Evolutionary conservation across 345 rosid species (phyloP).

Genomic region (Lumnitzera racemosa): DNA sequence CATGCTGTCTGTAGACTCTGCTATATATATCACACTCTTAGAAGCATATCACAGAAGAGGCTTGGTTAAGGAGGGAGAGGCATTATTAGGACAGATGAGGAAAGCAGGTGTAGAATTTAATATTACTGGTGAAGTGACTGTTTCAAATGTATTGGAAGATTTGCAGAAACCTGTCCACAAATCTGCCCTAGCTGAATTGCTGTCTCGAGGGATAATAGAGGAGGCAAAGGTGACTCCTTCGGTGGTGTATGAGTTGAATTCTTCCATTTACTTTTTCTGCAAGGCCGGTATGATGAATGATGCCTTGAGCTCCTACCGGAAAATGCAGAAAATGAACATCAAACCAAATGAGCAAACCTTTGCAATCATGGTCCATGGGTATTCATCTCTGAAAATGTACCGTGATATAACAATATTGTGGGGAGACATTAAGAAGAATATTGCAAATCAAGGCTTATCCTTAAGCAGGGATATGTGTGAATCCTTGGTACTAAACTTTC

Average conservation of each 20-base stretch:
- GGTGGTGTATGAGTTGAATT: conserved; percentile 42
- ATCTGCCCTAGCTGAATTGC: conserved; percentile 31
- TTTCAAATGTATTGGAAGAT: conserved; percentile 18
- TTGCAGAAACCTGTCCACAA: conserved; percentile 15
- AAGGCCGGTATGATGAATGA: conserved; percentile 78
- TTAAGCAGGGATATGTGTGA: conserved; percentile 61
- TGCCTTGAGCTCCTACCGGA: conserved; percentile 46
- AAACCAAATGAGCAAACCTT: conserved; percentile 54
- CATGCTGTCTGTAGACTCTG: conserved; percentile 30
- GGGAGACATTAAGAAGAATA: conserved; percentile 77
- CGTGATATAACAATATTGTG: conserved; percentile 64
- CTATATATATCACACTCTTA: conserved; percentile 37
- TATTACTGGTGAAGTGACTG: conserved; percentile 22
- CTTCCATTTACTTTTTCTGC: conserved; percentile 78
- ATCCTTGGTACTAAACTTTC: conserved; percentile 53
- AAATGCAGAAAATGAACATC: conserved; percentile 44
- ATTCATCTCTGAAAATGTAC: conserved; percentile 55
- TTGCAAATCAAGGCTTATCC: conserved; percentile 23
- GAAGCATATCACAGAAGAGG: conserved; percentile 40
- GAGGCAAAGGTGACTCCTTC: conserved; percentile 24
- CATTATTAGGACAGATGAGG: conserved; percentile 43
- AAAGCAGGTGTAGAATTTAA: conserved; percentile 35
- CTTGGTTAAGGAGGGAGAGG: conserved; percentile 56
- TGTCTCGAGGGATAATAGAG: conserved; percentile 36
- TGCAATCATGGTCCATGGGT: conserved; percentile 39